These are phyloP conservation scores for Verbena officinalis DNA, from an alignment of 257 asterid genomes.

Conservation along the genomic window DNA sequence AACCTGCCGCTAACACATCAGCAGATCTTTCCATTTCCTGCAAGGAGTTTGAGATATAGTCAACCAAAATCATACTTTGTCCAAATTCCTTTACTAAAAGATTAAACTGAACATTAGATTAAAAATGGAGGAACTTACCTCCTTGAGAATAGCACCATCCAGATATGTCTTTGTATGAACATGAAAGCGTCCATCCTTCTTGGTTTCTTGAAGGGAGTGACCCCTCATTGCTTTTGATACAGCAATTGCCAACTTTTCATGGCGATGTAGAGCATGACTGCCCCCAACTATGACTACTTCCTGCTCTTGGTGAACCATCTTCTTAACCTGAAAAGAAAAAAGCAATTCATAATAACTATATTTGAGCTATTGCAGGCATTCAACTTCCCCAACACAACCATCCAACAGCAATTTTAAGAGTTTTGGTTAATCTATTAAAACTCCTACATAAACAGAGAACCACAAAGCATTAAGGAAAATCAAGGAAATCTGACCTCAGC, in stretches of 20 bases:
- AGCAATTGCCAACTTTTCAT: slow-evolving; percentile 93
- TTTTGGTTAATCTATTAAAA: slow-evolving; percentile 11
- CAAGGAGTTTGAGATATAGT: slow-evolving; percentile 29
- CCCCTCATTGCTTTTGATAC: slow-evolving; percentile 98
- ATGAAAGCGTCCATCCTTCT: slow-evolving; percentile 97
- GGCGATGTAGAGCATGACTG: slow-evolving; percentile 87
- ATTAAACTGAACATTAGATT: not conserved
- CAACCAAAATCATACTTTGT: slow-evolving; percentile 23
- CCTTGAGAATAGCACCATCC: slow-evolving; percentile 98
- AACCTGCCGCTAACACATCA: slow-evolving; percentile 98
- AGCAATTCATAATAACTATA: slow-evolving; percentile 29
- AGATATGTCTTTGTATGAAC: slow-evolving; percentile 92
- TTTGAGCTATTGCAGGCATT: slow-evolving; percentile 13
- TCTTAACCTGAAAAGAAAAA: slow-evolving; percentile 69
- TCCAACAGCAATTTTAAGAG: not conserved
- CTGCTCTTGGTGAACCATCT: slow-evolving; percentile 84
- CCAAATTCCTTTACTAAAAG: slow-evolving; percentile 9
- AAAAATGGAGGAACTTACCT: slow-evolving; percentile 47
- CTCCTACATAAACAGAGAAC: slow-evolving; percentile 10
- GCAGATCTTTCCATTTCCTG: slow-evolving; percentile 99
- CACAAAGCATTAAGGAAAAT: slow-evolving; percentile 18
- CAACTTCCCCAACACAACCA: slow-evolving; percentile 18
- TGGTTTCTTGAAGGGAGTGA: slow-evolving; percentile 97
- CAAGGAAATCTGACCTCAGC: slow-evolving; percentile 65
- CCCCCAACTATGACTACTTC: slow-evolving; percentile 94